Evolutionary conservation across 2,329 filamentous ascomycete species (phyloP).

Genomic region (Colletotrichum phormii): DNA sequence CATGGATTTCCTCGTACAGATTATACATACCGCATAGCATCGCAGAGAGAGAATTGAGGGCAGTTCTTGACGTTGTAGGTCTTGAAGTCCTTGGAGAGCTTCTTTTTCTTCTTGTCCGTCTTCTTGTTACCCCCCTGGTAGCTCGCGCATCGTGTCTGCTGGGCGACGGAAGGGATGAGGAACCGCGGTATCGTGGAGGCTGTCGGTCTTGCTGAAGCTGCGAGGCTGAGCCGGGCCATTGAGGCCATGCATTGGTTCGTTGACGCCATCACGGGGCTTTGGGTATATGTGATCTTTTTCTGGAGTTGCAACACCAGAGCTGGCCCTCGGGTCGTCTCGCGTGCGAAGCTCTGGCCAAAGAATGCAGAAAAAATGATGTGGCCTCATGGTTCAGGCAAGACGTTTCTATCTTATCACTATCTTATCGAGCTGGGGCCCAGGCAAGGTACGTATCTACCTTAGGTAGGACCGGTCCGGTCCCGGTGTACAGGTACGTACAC

Average conservation of each 20-base stretch:
- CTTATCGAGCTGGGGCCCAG: background rate
- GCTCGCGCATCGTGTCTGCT: slow-evolving; percentile 55
- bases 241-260: slow-evolving; percentile 66
- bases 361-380: slow-evolving; percentile 29
- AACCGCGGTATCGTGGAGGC: slow-evolving; percentile 59
- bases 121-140: slow-evolving; percentile 62
- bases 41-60: slow-evolving; percentile 81
- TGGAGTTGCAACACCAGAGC: slow-evolving; percentile 8
- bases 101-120: slow-evolving; percentile 65
- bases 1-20: background rate
- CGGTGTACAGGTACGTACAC: slow-evolving; percentile 10
- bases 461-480: background rate
- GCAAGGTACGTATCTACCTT: slow-evolving; percentile 9
- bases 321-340: slow-evolving; percentile 2
- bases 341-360: slow-evolving; percentile 28
- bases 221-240: slow-evolving; percentile 62
- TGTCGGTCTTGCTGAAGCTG: slow-evolving; percentile 55
- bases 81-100: slow-evolving; percentile 72
- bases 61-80: slow-evolving; percentile 73
- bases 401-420: slow-evolving; percentile 11
- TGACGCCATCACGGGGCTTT: slow-evolving; percentile 57
- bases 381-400: slow-evolving; percentile 18
- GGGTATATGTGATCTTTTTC: slow-evolving; percentile 37
- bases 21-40: slow-evolving; percentile 84
- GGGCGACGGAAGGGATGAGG: slow-evolving; percentile 58